Base-by-base conservation (phyloP, 768 basidiomycete genomes). In the Pilatotrama ljubarskyi region DNA sequence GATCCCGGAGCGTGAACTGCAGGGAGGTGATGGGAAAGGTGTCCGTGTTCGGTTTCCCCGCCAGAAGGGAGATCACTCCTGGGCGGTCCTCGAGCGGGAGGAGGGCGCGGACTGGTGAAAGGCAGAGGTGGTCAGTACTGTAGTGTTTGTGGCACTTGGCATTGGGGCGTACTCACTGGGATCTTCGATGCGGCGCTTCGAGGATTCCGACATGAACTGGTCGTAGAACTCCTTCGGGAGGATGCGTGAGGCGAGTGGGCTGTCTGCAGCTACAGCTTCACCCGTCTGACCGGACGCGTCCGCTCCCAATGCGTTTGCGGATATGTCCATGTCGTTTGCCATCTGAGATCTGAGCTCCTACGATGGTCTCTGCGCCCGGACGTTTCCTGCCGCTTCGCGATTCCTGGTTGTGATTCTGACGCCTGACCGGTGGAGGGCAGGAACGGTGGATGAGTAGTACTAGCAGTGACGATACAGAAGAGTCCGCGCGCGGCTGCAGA, bases 1-100 rank as follows among this genome's bases (percentile, higher is more conserved):
- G 82, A 18, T 66, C 54, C 35, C 79, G 76, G 3, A 85, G 79
- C 1, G 78, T 83, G 72, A 91, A 85, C 55, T 82, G 86, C 65
- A 98, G 76, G 0, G 88, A 86, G 2, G 86, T 85, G 76, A 98
- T 91, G 1, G 96, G 96, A 76, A 98, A 98, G 18, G 92, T 90
- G n/a, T 80, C 77, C 8, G 87, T 81, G 68, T 96, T 95, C 6
- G 96, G 96, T 73, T 95, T 94, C 25, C 96, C 96, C 0, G 94
- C 95, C 7, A 95, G 83, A 32, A 95, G 72, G 3, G 89, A 91
- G 55, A 95, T 86, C 37, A 92, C 70, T 0, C 91, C 91, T 0
- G 94, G 93, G 0, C 76, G 81, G 20, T 80, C 79, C 73, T 98
- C 96, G 25, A 95, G 79, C 0, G 87, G 92, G 58, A 85, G 81